Base-by-base conservation (phyloP, 257 asterid species). In the Verbena officinalis region DNA sequence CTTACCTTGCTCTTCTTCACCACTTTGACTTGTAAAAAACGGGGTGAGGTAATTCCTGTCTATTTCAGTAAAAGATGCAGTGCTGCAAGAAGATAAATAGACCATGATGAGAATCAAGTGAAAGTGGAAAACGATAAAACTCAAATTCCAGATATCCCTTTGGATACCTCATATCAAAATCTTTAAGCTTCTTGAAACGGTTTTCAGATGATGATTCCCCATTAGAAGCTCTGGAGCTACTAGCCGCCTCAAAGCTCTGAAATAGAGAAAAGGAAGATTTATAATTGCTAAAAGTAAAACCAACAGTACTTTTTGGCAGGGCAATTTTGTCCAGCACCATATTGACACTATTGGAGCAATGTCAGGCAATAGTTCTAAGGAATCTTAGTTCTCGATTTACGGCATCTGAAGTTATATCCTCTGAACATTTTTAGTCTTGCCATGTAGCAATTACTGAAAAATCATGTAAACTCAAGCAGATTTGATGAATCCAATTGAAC, bases 1-100 rank as follows among this genome's bases (percentile, higher is more conserved):
- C 79, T 71, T 75, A 80, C 86, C 89, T 11, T 61, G 68, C 67
- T 78, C 87, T 7, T 77, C 84, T 61, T 85, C 93, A 50, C 84
- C 86, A 38, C 74, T 74, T 65, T 85, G 93, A 70, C 70, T 70
- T 21, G 89, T 85, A 59, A 85, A 85, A 77, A 85, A 85, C 5
- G 93, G 93, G 19, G 93, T 85, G 27, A 85, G 87, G 78, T 85
- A 85, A 78, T 85, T 85, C 75, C 73, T 78, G 63, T 85, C 93
- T 67, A 85, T 24, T 53, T 87, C 93, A 19, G 89, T 76, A 77
- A 85, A 85, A 48, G 89, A 73, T 23, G 93, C 55, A 8, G 93
- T 71, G 72, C 93, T 85, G 83, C 80, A 76, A 48, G 30, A 65
- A 49, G 60, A 67, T 55, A 58, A 19, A 63, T n/a, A 64, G 15